Conservation (phyloP, 495 filamentous ascomycete genomes). For the Xylaria longipes region DNA sequence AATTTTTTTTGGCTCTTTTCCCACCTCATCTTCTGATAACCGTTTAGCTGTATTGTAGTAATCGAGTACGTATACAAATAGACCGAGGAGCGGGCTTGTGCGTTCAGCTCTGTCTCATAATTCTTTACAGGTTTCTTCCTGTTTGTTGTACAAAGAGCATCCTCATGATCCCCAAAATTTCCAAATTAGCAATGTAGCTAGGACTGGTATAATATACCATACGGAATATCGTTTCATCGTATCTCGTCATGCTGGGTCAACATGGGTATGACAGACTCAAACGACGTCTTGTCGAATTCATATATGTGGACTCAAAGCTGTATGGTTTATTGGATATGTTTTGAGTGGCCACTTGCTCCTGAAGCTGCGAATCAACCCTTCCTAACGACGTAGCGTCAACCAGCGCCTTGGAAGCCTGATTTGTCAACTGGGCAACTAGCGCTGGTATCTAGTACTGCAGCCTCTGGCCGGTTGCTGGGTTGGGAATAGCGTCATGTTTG, state of each 20-base stretch:
- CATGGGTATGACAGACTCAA: neutral
- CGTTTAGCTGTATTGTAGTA: neutral
- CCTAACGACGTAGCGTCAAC: neutral
- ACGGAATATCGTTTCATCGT: conserved; percentile 24
- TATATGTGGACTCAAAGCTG: neutral
- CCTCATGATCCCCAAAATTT: neutral
- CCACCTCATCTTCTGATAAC: neutral
- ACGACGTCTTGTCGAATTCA: neutral
- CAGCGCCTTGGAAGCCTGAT: neutral
- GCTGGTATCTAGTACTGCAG: conserved; percentile 6
- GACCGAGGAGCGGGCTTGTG: neutral
- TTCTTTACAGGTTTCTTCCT: conserved; percentile 10
- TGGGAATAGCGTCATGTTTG: neutral
- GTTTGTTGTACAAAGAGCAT: conserved; percentile 25
- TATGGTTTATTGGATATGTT: neutral
- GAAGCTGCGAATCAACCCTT: neutral
- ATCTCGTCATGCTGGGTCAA: conserved; percentile 11
- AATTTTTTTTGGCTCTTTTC: neutral
- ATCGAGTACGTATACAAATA: conserved; percentile 22
- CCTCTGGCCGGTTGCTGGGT: neutral
- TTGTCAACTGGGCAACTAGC: neutral
- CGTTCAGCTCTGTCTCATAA: neutral
- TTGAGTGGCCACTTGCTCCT: neutral
- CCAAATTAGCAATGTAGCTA: neutral
- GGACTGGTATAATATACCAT: neutral